Base-by-base conservation (phyloP, 257 asterid species). In the Lycium barbarum region DNA sequence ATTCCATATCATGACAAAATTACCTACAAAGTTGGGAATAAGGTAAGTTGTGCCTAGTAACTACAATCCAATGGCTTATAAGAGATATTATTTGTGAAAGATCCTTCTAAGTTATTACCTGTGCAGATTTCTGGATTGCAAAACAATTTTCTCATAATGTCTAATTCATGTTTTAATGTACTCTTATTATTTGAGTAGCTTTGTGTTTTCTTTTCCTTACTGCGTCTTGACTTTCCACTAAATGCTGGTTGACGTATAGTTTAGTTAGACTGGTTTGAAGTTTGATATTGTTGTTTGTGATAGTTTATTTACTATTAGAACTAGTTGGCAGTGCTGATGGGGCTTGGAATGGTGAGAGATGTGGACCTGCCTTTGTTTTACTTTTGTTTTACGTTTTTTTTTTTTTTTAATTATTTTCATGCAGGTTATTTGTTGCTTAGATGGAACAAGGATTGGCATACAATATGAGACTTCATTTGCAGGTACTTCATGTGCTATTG, bases 381-480 rank as follows among this genome's bases (percentile, higher is more conserved):
- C 26, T 5, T 78, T 61, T 12, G 22, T 76, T 15, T 9, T 76
- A n/a, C 22, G 6, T 40, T 8, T 76, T 57, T 70, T 11, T 35
- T 35, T 4, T 43, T 62, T 43, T 11, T 26, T 11, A 17, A 82
- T 43, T 11, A 71, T 78, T 83, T 54, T 71, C 78, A 85, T 86
- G 86, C 96, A 96, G 99, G 90, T 90, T 83, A 93, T 97, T 83
- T 97, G 96, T 88, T 97, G 99, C 85, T 90, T 97, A 92, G 95
- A 92, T 83, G 98, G 98, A 86, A 95, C 96, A 81, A 94, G 99
- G 89, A 97, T 97, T 85, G 99, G 97, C 85, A 92, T 97, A 88
- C 97, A 89, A 70, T 97, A 97, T 80, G 98, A 94, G 88, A 93
- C 99, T 76, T 88, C 97, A 66, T 97, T 88, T 93, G 99, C 99